Evolutionary conservation across 129 eudicot species (phyloP).

Genomic region (Pseudognaphalium luteoalbum): DNA sequence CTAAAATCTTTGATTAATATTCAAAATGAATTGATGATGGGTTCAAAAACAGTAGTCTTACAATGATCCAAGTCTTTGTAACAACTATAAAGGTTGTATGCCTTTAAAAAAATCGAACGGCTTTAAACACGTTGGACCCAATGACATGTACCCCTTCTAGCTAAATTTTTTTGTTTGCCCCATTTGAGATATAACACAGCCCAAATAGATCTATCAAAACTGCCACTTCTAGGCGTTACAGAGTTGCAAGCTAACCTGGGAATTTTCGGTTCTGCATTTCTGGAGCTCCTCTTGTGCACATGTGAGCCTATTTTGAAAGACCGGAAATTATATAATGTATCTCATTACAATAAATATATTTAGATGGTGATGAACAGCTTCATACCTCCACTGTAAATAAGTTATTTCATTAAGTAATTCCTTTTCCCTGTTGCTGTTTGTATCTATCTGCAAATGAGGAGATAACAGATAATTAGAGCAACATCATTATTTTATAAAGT

Average conservation of each 20-base stretch:
- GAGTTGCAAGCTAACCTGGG: constrained; percentile 41
- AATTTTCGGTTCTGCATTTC: constrained; percentile 62
- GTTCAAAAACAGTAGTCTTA: no score
- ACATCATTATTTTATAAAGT: background rate
- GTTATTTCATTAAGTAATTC: constrained; percentile 71
- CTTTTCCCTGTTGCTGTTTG: constrained; percentile 74
- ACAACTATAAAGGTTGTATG: background rate
- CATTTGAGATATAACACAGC: background rate
- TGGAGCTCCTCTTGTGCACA: constrained; percentile 87
- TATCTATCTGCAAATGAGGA: constrained; percentile 55
- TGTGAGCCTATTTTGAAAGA: constrained; percentile 47
- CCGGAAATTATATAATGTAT: constrained; percentile 2
- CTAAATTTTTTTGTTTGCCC: background rate
- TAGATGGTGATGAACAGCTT: background rate
- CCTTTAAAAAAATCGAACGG: background rate
- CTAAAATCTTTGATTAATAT: no score
- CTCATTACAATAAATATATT: background rate
- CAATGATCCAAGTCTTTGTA: background rate
- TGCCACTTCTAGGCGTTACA: background rate
- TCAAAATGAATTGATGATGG: no score
- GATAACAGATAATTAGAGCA: background rate
- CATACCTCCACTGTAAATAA: constrained; percentile 80
- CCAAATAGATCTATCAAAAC: background rate
- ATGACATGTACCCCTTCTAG: background rate
- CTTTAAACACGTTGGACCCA: background rate